Evolutionary conservation across 208 protist genomes (phyloP).

Genomic region (Trypanosoma vivax): DNA sequence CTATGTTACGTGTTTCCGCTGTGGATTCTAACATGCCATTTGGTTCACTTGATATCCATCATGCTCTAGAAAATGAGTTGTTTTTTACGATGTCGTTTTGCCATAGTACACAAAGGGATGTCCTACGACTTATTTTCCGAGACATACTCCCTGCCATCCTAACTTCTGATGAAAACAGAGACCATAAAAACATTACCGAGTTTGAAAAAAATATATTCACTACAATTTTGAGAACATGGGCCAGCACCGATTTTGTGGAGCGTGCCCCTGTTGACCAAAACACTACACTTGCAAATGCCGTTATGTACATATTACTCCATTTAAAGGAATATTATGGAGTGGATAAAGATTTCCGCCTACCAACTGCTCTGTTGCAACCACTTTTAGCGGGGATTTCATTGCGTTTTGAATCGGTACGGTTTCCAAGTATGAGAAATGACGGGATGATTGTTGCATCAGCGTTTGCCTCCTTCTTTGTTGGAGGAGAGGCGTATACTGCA

Average conservation of each 20-base stretch:
- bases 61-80: constrained; percentile 11
- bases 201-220: constrained; percentile 14
- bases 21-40: background rate
- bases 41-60: background rate
- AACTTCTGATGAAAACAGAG: background rate
- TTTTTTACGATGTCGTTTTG: constrained; percentile 6
- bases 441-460: constrained; percentile 22
- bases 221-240: constrained; percentile 33
- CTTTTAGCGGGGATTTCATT: constrained; percentile 40
- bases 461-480: constrained; percentile 19
- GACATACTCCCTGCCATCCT: constrained; percentile 15
- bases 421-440: constrained; percentile 13
- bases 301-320: constrained; percentile 57
- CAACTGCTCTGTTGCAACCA: constrained; percentile 22
- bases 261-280: constrained; percentile 29
- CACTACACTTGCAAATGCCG: constrained; percentile 31
- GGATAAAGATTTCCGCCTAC: constrained; percentile 13
- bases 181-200: background rate
- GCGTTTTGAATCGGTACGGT: constrained; percentile 27
- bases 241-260: constrained; percentile 27
- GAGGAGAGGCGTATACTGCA: constrained; percentile 8
- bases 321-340: constrained; percentile 10
- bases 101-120: constrained; percentile 11
- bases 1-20: background rate
- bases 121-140: constrained; percentile 25